phyloP scores from a whole-genome alignment of 331 rosid genomes.

The Prunus yedoensis region DNA sequence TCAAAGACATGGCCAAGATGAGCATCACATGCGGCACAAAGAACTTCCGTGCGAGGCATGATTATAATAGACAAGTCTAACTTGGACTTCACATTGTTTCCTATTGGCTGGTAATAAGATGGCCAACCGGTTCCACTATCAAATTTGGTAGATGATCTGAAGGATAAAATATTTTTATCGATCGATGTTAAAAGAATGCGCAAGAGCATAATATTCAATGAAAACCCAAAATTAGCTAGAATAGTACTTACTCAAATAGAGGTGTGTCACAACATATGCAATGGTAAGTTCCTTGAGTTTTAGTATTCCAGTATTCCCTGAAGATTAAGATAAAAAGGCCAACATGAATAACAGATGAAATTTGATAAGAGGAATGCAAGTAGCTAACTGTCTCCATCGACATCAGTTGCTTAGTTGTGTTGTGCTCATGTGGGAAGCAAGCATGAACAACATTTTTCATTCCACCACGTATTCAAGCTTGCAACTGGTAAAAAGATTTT shows the following conservation, averaged over 20 bases:
- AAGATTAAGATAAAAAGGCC: constrained; percentile 13
- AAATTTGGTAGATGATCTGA: constrained; percentile 86
- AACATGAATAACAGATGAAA: background rate
- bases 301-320: constrained; percentile 90
- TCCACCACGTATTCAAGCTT: constrained; percentile 12
- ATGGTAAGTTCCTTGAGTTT: constrained; percentile 69
- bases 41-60: constrained; percentile 96
- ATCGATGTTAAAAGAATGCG: background rate
- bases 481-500: background rate
- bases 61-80: constrained; percentile 73
- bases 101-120: constrained; percentile 79
- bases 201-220: background rate
- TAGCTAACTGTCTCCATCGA: background rate
- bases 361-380: background rate
- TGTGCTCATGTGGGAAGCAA: background rate
- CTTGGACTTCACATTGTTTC: constrained; percentile 73
- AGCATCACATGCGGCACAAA: constrained; percentile 79
- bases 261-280: constrained; percentile 92
- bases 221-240: background rate
- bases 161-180: constrained; percentile 1
- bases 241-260: constrained; percentile 69
- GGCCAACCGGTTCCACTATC: constrained; percentile 99
- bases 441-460: constrained; percentile 6
- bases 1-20: constrained; percentile 95
- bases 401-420: background rate